Base-by-base conservation (phyloP, 495 filamentous ascomycete species). In the Podospora fimiseda region DNA sequence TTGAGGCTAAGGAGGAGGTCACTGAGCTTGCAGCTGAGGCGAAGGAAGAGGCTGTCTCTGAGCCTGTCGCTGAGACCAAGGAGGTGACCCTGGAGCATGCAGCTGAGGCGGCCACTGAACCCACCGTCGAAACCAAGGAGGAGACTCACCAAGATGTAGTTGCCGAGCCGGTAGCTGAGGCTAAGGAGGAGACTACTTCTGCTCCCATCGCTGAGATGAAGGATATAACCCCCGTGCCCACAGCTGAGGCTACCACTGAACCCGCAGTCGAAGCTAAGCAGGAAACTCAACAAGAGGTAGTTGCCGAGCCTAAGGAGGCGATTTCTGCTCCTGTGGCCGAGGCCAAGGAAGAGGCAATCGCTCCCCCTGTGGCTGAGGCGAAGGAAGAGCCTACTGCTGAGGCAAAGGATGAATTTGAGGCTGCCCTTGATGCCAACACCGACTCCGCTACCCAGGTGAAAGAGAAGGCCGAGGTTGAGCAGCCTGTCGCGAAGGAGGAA, bases 11-110 rank as follows among this genome's bases (percentile, higher is more conserved):
- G 15, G 43, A 47, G 20, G 49, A 56, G 39, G 11, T 57, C 39
- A n/a, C n/a, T n/a, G n/a, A n/a, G 11, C 56, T 33, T 33, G 6
- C 14, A 44, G 24, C 52, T 3, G 39, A 36, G 18, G 48, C 52
- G 3, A 50, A 50, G 27, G 44, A 50, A 24, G 56, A 48, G 15
- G 40, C 57, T 16, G 39, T 51, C 8, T 53, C 51, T 23, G 59
- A 63, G 52, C 43, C 19, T 24, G 24, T 19, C n/a, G 1, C 44
- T 33, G n/a, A n/a, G n/a, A n/a, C n/a, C n/a, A n/a, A n/a, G n/a
- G 53, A 55, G 18, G 24, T 27, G 5, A 38, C 42, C 22, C 1
- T 42, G 13, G 42, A 44, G 18, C 18, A 18, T 20, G 39, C 39
- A 16, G 39, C 39, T 7, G 46, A 50, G 27, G 37, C 45, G 21